Base-by-base conservation (phyloP, 2,329 filamentous ascomycete species). In the Paracoccidioides brasiliensis region DNA sequence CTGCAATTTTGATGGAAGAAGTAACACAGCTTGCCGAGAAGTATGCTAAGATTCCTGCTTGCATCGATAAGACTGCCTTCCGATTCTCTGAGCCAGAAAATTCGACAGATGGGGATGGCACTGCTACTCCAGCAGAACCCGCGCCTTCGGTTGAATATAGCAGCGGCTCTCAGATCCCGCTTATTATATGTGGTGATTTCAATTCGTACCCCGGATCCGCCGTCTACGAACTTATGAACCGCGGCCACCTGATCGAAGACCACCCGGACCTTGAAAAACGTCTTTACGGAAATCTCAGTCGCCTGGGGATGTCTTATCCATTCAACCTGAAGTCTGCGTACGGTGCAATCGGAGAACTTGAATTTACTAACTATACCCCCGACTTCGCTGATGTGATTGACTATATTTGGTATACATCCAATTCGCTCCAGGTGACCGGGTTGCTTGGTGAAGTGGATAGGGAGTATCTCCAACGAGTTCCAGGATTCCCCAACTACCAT, bases 381-480 rank as follows among this genome's bases (percentile, higher is more conserved):
- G 83, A 83, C n/a, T 98, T 96, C 73, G 81, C 82, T 53, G 90
- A 90, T 59, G 88, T 94, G 56, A 86, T 98, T 62, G 93, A 98
- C 69, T 96, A 97, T 71, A 89, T 98, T 65, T 97, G 90, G 90
- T 98, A 95, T 72, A 90, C 90, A 56, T 91, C 89, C 56, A 95
- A 93, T 70, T 83, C 86, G 28, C 77, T 96, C 46, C 87, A 93
- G 67, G 86, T 94, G 30, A 84, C 88, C 15, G 86, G 86, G 54
- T 72, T 96, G 54, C 82, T 96, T 3, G 90, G 90, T 35, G 86
- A 91, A 45, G 88, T 94, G 2, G 90, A 96, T 68, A 81, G 84
- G 60, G 81, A 88, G 33, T 93, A 95, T 68, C 81, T 95, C 56
- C 85, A 88, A 69, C 81, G 85, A 53, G 88, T 96, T 32, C 90